phyloP scores from a whole-genome alignment of 2,329 filamentous ascomycete genomes.

The Biscogniauxia sp. region DNA sequence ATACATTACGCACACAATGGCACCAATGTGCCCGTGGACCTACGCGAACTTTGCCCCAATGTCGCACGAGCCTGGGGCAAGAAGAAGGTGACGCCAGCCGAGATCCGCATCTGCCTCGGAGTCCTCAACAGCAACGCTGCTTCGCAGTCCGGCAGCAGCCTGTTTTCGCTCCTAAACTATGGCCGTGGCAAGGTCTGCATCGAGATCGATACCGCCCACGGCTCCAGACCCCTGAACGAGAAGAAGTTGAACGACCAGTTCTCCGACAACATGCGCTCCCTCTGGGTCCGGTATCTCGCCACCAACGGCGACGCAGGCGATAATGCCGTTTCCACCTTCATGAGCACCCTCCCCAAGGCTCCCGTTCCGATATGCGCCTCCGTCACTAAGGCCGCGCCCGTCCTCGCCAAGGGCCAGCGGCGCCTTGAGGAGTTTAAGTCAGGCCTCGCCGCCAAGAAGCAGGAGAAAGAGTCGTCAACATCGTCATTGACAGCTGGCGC shows the following conservation, averaged over 20 bases:
- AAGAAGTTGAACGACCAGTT: slow-evolving; percentile 54
- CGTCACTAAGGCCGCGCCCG: slow-evolving; percentile 50
- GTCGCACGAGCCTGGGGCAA: slow-evolving; percentile 72
- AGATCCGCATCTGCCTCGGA: slow-evolving; percentile 65
- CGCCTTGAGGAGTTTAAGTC: slow-evolving; percentile 68
- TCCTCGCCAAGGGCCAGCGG: slow-evolving; percentile 65
- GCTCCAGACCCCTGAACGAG: slow-evolving; percentile 45
- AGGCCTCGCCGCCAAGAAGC: slow-evolving; percentile 53
- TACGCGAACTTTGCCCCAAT: slow-evolving; percentile 59
- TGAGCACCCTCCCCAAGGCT: slow-evolving; percentile 55
- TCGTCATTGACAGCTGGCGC: not conserved
- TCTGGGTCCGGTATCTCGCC: slow-evolving; percentile 39
- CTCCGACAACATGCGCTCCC: slow-evolving; percentile 45
- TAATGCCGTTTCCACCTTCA: slow-evolving; percentile 42
- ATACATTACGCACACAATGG: slow-evolving; percentile 71
- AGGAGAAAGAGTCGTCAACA: slow-evolving; percentile 37
- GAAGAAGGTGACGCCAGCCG: slow-evolving; percentile 61
- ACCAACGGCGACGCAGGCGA: slow-evolving; percentile 31
- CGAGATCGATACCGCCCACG: slow-evolving; percentile 46
- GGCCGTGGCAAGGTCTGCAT: slow-evolving; percentile 52
- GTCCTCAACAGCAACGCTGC: slow-evolving; percentile 48
- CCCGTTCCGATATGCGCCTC: slow-evolving; percentile 52
- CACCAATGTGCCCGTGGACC: slow-evolving; percentile 58
- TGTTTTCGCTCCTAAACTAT: slow-evolving; percentile 38
- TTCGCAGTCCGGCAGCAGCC: slow-evolving; percentile 18